Evolutionary conservation across 2,329 filamentous ascomycete genomes (phyloP).

Genomic region (Pezicula radicicola): DNA sequence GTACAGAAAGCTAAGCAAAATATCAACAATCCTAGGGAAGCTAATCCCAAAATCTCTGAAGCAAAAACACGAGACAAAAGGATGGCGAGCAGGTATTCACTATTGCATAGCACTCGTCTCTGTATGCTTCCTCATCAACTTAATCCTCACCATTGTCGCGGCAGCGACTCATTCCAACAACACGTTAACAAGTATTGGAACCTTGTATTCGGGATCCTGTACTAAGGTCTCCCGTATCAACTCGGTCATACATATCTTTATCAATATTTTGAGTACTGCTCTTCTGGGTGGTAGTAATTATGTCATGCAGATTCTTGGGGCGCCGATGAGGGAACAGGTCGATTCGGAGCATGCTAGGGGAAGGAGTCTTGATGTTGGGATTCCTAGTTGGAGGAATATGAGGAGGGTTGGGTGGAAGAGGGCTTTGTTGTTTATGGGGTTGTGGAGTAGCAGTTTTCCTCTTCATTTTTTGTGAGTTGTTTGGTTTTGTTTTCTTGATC

Average conservation of each 20-base stretch:
- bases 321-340: slow-evolving; percentile 29
- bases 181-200: neutral
- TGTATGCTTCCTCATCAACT: neutral
- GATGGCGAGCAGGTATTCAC: too few relatives aligned
- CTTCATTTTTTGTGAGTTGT: slow-evolving; percentile 21
- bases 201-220: neutral
- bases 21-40: too few relatives aligned
- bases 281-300: slow-evolving; percentile 31
- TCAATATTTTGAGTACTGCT: slow-evolving; percentile 31
- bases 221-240: neutral
- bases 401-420: slow-evolving; percentile 8
- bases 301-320: slow-evolving; percentile 31
- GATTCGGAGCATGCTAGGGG: slow-evolving; percentile 26
- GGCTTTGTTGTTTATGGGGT: slow-evolving; percentile 16
- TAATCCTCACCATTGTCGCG: neutral
- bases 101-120: neutral
- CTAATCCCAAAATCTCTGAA: too few relatives aligned
- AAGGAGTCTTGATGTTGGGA: slow-evolving; percentile 29
- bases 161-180: neutral
- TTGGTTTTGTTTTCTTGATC: neutral
- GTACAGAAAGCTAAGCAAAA: too few relatives aligned
- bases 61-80: too few relatives aligned
- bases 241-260: slow-evolving; percentile 11
- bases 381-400: slow-evolving; percentile 26
- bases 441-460: slow-evolving; percentile 20